Conservation (phyloP, 75 land plant species). For the Sequoia sempervirens region DNA sequence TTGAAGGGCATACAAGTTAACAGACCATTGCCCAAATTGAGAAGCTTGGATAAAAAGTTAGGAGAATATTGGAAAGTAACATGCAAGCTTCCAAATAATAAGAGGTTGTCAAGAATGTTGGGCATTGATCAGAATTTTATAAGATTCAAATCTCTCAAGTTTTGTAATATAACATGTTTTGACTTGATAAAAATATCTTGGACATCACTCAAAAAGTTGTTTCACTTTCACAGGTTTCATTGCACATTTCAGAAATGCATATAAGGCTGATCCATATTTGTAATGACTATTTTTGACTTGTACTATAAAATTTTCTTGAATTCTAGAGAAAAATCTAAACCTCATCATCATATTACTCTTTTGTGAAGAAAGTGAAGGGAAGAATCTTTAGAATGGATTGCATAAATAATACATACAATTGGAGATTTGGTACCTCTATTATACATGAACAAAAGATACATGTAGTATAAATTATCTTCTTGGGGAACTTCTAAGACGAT, state of each 20-base stretch:
- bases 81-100: not conserved
- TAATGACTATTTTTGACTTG: too few relatives aligned
- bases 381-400: not conserved
- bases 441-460: too few relatives aligned
- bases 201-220: not conserved
- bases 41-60: not conserved
- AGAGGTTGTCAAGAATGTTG: not conserved
- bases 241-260: not conserved
- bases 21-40: not conserved
- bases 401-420: not conserved
- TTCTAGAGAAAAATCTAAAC: not conserved
- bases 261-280: too few relatives aligned
- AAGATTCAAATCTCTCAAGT: not conserved
- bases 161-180: not conserved
- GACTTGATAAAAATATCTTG: not conserved
- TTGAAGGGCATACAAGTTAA: not conserved
- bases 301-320: too few relatives aligned
- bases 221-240: not conserved
- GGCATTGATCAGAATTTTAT: too few relatives aligned
- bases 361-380: not conserved
- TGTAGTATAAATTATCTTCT: not conserved
- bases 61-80: not conserved
- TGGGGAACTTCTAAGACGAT: not conserved
- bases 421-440: not conserved
- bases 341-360: not conserved